phyloP scores from a whole-genome alignment of 2,329 filamentous ascomycete genomes.

The Stachybotrys echinatus region DNA sequence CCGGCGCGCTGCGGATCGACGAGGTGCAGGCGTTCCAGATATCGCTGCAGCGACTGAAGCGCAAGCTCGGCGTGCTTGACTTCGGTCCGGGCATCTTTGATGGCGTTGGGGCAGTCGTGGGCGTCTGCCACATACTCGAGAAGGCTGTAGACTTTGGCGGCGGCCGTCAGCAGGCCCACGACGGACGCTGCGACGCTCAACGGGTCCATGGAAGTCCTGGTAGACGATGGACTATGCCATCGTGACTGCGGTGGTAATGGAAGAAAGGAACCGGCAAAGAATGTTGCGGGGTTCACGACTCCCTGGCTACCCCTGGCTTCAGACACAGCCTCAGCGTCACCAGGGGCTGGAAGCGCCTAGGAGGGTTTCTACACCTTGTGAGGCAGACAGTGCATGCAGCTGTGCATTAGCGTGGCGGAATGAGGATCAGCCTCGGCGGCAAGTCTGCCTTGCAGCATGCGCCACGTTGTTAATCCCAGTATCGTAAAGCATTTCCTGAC shows the following conservation, averaged over 20 bases:
- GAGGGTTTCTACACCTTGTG: no score
- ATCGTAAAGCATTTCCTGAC: no score
- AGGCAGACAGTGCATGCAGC: no score
- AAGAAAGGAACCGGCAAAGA: no score
- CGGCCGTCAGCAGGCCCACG: neutral
- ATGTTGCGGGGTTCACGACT: no score
- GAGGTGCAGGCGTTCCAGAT: neutral
- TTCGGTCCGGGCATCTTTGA: neutral
- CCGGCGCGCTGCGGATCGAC: neutral
- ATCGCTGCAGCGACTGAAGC: neutral
- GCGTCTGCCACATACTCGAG: neutral
- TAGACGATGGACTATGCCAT: neutral
- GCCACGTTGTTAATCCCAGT: no score
- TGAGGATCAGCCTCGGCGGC: no score
- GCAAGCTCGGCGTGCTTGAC: neutral
- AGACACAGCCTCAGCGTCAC: no score
- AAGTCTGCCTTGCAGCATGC: no score
- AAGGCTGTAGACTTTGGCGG: neutral
- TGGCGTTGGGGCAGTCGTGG: neutral
- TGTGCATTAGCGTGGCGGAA: no score
- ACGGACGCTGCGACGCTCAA: neutral
- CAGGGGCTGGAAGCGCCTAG: no score
- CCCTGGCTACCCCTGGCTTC: no score
- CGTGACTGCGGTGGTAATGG: neutral
- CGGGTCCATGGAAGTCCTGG: neutral